Conservation (phyloP, 441 rosid genomes). For the Populus hybrid region DNA sequence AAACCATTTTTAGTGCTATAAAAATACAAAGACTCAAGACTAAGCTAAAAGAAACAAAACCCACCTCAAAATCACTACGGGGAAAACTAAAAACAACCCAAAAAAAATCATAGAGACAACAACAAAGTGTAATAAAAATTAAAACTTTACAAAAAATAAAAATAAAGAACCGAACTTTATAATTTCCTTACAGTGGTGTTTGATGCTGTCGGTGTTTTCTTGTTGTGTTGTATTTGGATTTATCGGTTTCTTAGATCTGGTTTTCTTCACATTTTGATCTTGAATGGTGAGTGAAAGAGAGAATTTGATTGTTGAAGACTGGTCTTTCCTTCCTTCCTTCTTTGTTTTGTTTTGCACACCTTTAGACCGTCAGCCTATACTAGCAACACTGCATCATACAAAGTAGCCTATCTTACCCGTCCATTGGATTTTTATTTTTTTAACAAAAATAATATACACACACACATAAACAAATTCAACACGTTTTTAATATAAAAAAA, state of each 20-base stretch:
- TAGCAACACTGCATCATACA: too few species aligned
- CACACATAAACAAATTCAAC: too few species aligned
- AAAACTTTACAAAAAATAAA: background rate
- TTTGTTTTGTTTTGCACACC: background rate
- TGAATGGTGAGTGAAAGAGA: background rate
- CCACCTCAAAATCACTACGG: conserved; percentile 31
- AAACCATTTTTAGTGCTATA: background rate
- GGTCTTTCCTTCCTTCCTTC: background rate
- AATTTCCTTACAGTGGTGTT: background rate
- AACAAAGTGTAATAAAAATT: background rate
- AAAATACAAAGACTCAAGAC: conserved; percentile 5
- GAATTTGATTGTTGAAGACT: background rate
- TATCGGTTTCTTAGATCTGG: background rate
- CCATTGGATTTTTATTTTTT: too few species aligned
- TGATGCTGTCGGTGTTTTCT: background rate
- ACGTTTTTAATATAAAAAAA: too few species aligned
- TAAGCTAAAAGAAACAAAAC: conserved; percentile 20
- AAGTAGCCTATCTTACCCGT: too few species aligned
- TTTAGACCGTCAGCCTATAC: background rate
- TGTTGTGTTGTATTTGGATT: background rate
- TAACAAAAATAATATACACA: too few species aligned
- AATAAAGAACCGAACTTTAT: background rate
- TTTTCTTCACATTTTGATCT: background rate
- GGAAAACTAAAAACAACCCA: conserved; percentile 23
- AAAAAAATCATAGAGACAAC: background rate